Conservation (phyloP, 2,329 filamentous ascomycete genomes). For the Exophiala viscosa region DNA sequence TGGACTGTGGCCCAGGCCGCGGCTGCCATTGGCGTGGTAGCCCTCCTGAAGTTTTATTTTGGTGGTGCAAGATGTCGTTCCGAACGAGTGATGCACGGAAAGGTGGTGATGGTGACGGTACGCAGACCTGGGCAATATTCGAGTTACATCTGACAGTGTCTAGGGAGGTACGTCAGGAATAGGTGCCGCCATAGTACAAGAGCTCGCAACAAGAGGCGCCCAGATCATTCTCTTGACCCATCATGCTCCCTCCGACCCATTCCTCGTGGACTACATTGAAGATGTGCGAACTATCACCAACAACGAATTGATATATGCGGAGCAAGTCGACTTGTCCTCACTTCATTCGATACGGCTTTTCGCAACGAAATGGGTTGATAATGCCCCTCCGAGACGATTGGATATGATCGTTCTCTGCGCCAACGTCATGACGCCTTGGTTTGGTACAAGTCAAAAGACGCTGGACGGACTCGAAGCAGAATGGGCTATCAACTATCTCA, state of each 20-base stretch:
- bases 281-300: constrained; percentile 72
- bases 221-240: constrained; percentile 89
- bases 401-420: constrained; percentile 91
- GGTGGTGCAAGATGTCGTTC: constrained; percentile 69
- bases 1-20: constrained; percentile 52
- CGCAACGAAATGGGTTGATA: constrained; percentile 97
- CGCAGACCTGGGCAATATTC: constrained; percentile 14
- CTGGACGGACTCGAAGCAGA: constrained; percentile 79
- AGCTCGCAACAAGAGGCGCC: constrained; percentile 76
- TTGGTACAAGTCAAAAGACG: constrained; percentile 58
- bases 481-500: constrained; percentile 93
- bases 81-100: constrained; percentile 85
- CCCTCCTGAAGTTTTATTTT: constrained; percentile 69
- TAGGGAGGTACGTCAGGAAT: constrained; percentile 89
- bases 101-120: constrained; percentile 88
- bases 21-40: constrained; percentile 51
- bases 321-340: constrained; percentile 84
- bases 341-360: constrained; percentile 90
- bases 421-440: constrained; percentile 68
- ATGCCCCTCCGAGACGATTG: constrained; percentile 78
- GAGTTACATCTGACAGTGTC: constrained; percentile 1
- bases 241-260: constrained; percentile 74
- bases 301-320: constrained; percentile 89
- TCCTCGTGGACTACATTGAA: constrained; percentile 87
- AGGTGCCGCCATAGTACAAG: constrained; percentile 69